Base-by-base conservation (phyloP, 441 rosid genomes). In the Kokia cookei region DNA sequence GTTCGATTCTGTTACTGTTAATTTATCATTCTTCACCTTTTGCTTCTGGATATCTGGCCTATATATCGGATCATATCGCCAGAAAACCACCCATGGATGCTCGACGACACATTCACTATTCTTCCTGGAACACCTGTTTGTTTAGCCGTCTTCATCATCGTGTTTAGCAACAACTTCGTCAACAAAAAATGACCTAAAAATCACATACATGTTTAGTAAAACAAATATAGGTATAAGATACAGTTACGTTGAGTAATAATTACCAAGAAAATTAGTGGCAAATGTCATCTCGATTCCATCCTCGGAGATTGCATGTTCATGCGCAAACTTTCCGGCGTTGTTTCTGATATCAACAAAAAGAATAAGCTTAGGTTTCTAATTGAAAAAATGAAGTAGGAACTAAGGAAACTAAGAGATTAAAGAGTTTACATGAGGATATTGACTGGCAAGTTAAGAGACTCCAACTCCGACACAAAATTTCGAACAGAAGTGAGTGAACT, bases 281-380 rank as follows among this genome's bases (percentile, higher is more conserved):
- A 94, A 90, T 7, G 95, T 91, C 97, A 94, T 94, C 88, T 94
- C 98, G 73, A 92, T 85, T 47, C 96, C 97, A 78, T 94, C 97
- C 75, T 94, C 97, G 1, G 97, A 87, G 53, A 91, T 81, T 59
- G 86, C 93, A 75, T 91, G 97, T 82, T 89, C 77, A 76, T 88
- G 90, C 1, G 98, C 87, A 60, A 90, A 94, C 77, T 86, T 91
- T 4, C 98, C 98, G 4, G 98, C 98, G 83, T 94, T 94, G 77
- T 51, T 51, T 51, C 55, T 51, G 55, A 51, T n/a, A 51, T 51
- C 55, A 51, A n/a, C 8, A 15, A 15, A 0, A 51, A 51, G 22
- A 54, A n/a, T 2, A 54, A 6, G 9, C 66, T 72, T 65, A 19
- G 32, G 53, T 65, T 65, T 65, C 66, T 66, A 29, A 35, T 53